Evolutionary conservation across 495 filamentous ascomycete species (phyloP).

Genomic region (Thozetella sp.): DNA sequence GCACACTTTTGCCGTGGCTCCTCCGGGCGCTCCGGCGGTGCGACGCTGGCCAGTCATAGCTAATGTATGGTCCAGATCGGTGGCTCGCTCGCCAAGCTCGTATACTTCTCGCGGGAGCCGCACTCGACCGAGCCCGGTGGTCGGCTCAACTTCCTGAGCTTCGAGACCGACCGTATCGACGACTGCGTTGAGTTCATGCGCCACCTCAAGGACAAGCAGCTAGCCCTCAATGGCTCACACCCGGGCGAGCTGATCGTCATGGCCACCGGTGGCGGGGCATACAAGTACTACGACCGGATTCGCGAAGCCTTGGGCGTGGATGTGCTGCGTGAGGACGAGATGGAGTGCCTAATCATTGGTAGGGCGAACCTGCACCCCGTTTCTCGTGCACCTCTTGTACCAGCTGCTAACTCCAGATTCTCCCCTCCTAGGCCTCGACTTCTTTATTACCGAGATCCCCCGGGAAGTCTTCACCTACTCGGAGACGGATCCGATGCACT

Average conservation of each 20-base stretch:
- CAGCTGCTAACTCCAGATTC: neutral
- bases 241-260: conserved; percentile 78
- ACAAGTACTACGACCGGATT: conserved; percentile 92
- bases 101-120: conserved; percentile 92
- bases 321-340: conserved; percentile 92
- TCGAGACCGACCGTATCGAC: conserved; percentile 92
- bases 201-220: conserved; percentile 76
- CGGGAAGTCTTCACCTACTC: conserved; percentile 95
- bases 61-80: conserved; percentile 71
- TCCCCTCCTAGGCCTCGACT: conserved; percentile 68
- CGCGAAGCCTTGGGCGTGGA: conserved; percentile 79
- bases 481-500: conserved; percentile 84
- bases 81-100: conserved; percentile 90
- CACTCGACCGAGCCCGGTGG: conserved; percentile 80
- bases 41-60: conserved; percentile 1
- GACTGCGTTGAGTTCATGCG: conserved; percentile 89
- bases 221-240: conserved; percentile 66
- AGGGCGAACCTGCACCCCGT: conserved; percentile 13
- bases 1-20: conserved; percentile 17
- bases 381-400: neutral
- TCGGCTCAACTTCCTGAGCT: conserved; percentile 89
- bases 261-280: conserved; percentile 93
- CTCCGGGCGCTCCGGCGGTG: neutral
- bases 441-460: conserved; percentile 98
- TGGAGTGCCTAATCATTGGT: conserved; percentile 98